Evolutionary conservation across 1,284 basidiomycete species (phyloP), one percentile per base, ranked within the genome.

Genomic region (Quambalaria eucalypti): DNA sequence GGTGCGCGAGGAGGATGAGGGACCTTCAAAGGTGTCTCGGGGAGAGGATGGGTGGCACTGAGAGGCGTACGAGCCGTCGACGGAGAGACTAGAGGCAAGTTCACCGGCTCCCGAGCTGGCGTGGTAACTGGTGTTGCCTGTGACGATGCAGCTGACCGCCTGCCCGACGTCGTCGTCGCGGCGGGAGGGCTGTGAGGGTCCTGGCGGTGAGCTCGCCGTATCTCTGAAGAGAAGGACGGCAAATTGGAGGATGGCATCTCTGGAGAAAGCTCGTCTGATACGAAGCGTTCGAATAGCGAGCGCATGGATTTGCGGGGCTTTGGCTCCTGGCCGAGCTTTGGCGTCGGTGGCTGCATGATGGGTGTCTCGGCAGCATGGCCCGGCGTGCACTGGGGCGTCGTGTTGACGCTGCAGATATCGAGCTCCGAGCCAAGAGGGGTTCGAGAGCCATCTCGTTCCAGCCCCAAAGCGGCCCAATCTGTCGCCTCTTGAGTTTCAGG

Each of bases 21-120:
- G 39, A 56, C 60, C 57, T 69, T 69, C 33, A 69, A 57, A 3
- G 68, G 68, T 6, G 68, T 69, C 49, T 68, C 66, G 1, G 68
- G 68, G 19, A 61, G 61, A 3, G 68, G 61, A 31, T 66, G 62
- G 2, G 66, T 62, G 4, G 68, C 68, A 55, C 64, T 66, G 28
- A 69, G 59, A 5, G 68, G 68, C 8, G 68, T 69, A 21, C 62
- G 57, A 0, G 68, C 60, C 38, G 52, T 59, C 49, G 47, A 48
- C 2, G 64, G 59, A 9, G 61, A 61, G 1, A 46, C 30, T 8
- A 59, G 40, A 21, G 42, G 21, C 14, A 46, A 5, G 42, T 26
- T 19, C 4, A 46, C n/a, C 31, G 31, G 31, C 31, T 16, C 16
- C 31, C 16, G 31, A 16, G 16, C 31, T 8, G 31, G 31, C 8